Evolutionary conservation across 2,329 filamentous ascomycete genomes (phyloP).

Genomic region (Aureobasidium sp.): DNA sequence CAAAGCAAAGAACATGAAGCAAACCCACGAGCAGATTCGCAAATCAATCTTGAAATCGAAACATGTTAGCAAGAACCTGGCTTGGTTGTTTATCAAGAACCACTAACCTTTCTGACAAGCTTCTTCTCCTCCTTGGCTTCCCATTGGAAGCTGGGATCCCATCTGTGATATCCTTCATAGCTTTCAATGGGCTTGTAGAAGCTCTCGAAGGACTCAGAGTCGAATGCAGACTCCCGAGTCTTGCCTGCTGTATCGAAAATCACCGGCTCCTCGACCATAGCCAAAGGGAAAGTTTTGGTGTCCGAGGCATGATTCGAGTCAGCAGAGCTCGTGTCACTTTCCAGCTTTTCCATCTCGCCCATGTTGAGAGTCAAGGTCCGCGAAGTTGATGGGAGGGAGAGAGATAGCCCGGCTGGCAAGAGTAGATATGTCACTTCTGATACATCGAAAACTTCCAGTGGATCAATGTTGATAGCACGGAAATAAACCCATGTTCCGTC

Average conservation of each 20-base stretch:
- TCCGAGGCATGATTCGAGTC: constrained; percentile 14
- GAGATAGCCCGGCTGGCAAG: not conserved
- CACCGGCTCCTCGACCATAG: constrained; percentile 24
- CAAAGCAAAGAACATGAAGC: constrained; percentile 61
- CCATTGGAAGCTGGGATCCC: constrained; percentile 65
- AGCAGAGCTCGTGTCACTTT: constrained; percentile 12
- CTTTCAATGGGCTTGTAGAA: constrained; percentile 58
- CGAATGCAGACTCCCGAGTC: constrained; percentile 35
- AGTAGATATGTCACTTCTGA: not conserved
- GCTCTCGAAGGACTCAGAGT: constrained; percentile 37
- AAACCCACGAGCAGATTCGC: constrained; percentile 57
- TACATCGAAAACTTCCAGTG: not conserved
- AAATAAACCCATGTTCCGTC: not conserved
- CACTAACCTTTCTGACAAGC: constrained; percentile 58
- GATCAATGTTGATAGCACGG: not conserved
- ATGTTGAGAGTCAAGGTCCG: not conserved
- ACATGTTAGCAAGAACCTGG: constrained; percentile 37
- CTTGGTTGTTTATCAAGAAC: not conserved
- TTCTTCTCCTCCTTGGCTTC: constrained; percentile 61
- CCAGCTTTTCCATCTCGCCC: not conserved
- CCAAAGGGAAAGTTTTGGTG: constrained; percentile 26
- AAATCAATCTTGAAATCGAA: constrained; percentile 51
- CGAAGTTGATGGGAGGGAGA: too few species aligned
- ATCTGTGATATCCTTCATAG: constrained; percentile 68
- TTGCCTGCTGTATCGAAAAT: constrained; percentile 30